phyloP scores from a whole-genome alignment of 441 rosid genomes.

The Erodium moschatum region DNA sequence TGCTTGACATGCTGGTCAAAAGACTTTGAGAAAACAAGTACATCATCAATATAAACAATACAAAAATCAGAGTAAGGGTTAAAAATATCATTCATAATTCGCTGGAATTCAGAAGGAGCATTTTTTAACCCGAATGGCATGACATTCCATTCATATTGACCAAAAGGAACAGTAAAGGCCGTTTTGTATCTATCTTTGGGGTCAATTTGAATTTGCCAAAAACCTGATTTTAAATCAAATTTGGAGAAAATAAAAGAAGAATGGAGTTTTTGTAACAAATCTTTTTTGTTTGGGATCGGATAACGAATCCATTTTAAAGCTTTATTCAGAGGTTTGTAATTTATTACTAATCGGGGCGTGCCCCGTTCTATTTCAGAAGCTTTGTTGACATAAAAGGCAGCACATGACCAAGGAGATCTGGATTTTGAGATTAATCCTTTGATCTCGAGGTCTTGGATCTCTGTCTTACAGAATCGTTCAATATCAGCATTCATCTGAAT shows the following conservation, averaged over 20 bases:
- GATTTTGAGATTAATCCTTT: neutral
- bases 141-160: constrained; percentile 11
- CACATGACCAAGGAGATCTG: neutral
- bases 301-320: neutral
- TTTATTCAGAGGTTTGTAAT: neutral
- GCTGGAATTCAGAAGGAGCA: too few species aligned
- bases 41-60: neutral
- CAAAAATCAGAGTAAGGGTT: neutral
- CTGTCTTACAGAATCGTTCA: too few species aligned
- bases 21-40: neutral
- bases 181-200: neutral
- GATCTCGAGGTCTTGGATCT: neutral
- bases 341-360: neutral
- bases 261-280: neutral
- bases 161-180: neutral
- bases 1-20: neutral
- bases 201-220: neutral
- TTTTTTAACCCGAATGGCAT: constrained; percentile 13
- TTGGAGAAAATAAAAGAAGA: neutral
- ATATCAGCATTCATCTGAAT: too few species aligned
- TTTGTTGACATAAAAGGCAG: neutral
- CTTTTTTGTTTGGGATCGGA: neutral
- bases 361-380: neutral
- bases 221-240: neutral
- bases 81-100: too few species aligned